Percentiles rank a stretch among this genome's conserved stretches.
phyloP scores from a whole-genome alignment of 202 grass and related monocot species.

The Setaria italica region DNA sequence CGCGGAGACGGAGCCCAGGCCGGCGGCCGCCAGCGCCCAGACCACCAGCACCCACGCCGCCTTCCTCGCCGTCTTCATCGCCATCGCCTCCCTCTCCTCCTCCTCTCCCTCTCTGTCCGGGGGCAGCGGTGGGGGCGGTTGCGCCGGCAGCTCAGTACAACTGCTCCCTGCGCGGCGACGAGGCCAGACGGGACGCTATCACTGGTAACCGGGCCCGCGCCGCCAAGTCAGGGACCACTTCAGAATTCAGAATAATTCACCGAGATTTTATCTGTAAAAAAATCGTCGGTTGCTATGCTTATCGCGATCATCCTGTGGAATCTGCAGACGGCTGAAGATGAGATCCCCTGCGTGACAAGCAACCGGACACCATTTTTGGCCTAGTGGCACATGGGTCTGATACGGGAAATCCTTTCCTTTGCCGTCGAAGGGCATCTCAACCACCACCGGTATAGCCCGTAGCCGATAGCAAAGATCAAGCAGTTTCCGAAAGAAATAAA shows the following conservation, averaged over 20 bases:
- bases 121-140: neutral
- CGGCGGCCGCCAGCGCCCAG: slow-evolving; percentile 33
- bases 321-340: neutral
- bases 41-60: neutral
- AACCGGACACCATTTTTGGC: neutral
- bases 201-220: slow-evolving; percentile 23
- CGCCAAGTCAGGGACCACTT: neutral
- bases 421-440: neutral
- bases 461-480: neutral
- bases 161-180: neutral
- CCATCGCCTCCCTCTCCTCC: slow-evolving; percentile 14
- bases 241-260: neutral
- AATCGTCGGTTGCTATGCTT: neutral
- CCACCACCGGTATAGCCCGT: neutral
- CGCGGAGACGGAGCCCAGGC: slow-evolving; percentile 1
- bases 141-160: neutral
- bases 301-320: neutral
- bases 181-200: neutral
- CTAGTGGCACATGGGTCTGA: neutral
- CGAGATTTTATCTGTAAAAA: no score
- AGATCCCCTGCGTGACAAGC: neutral
- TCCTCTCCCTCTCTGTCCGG: neutral
- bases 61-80: slow-evolving; percentile 22
- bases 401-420: slow-evolving; percentile 29
- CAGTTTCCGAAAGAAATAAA: neutral